A percentile compares a stretch with the other conserved stretches of the same genome.
These are phyloP conservation scores for Betula pendula DNA, from an alignment of 306 rosid species.

Conservation along the genomic window DNA sequence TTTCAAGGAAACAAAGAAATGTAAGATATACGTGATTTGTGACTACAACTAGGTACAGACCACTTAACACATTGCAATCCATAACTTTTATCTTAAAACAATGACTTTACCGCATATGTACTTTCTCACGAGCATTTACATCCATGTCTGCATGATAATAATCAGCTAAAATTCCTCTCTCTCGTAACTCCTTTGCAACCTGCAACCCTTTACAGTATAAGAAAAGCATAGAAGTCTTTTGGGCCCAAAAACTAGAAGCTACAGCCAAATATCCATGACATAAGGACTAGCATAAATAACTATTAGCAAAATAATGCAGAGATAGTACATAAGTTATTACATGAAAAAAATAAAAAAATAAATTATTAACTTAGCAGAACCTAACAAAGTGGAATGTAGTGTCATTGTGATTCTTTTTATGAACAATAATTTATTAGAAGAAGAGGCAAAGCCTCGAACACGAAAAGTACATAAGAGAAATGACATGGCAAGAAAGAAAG, in stretches of 20 bases:
- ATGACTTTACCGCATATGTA: constrained; percentile 76
- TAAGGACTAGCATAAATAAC: constrained; percentile 10
- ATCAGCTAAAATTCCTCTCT: constrained; percentile 79
- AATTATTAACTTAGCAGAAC: neutral
- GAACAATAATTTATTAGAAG: too few species aligned
- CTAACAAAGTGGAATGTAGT: neutral
- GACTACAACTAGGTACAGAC: neutral
- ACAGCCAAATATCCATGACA: constrained; percentile 7
- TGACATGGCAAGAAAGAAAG: too few species aligned
- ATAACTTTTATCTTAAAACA: constrained; percentile 22
- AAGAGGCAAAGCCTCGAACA: too few species aligned
- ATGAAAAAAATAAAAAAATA: neutral
- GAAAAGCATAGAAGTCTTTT: constrained; percentile 18
- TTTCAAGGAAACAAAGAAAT: neutral
- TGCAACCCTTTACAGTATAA: constrained; percentile 34
- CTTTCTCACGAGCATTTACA: constrained; percentile 68
- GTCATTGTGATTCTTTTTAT: neutral
- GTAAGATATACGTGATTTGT: neutral
- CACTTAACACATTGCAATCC: constrained; percentile 13
- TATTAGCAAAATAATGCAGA: constrained; percentile 7
- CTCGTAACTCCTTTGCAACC: constrained; percentile 90
- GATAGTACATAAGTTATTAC: neutral
- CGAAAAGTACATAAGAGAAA: too few species aligned
- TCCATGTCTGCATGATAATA: constrained; percentile 97
- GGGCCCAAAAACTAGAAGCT: constrained; percentile 3